Evolutionary conservation across 305 asterid species (phyloP).

Genomic region (Petunia hybrid): DNA sequence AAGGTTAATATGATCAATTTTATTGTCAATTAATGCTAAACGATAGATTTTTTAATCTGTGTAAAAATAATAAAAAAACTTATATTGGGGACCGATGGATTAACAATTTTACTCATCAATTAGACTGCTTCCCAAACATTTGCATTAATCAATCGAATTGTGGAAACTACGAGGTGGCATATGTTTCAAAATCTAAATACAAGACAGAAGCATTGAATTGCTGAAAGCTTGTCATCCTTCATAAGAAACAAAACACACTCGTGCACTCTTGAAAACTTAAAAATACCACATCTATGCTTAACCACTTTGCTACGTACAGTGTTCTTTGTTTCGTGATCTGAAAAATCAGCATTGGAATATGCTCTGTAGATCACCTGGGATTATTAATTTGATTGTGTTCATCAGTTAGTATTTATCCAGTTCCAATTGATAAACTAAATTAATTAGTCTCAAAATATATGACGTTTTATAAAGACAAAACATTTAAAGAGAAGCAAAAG

Average conservation of each 20-base stretch:
- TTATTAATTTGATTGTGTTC: not conserved
- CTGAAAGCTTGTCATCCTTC: not conserved
- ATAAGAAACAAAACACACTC: conserved; percentile 24
- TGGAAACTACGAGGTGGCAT: not conserved
- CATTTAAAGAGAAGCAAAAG: too few species aligned
- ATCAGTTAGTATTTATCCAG: not conserved
- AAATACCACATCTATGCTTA: not conserved
- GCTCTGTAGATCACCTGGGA: not conserved
- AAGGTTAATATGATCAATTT: too few species aligned
- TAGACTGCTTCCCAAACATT: not conserved
- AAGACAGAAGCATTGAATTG: not conserved
- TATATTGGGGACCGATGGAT: too few species aligned
- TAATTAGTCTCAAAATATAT: too few species aligned
- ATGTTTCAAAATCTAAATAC: conserved; percentile 7
- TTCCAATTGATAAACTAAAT: too few species aligned
- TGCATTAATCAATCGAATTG: not conserved
- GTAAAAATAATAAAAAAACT: too few species aligned
- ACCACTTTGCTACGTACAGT: not conserved
- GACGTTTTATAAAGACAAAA: too few species aligned
- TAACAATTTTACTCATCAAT: not conserved
- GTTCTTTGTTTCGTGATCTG: not conserved
- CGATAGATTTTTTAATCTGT: too few species aligned
- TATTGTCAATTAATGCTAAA: too few species aligned
- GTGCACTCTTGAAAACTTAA: conserved; percentile 10
- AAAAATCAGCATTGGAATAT: not conserved